These are phyloP conservation scores for Lumnitzera littorea DNA, from an alignment of 345 rosid species.

Conservation along the genomic window DNA sequence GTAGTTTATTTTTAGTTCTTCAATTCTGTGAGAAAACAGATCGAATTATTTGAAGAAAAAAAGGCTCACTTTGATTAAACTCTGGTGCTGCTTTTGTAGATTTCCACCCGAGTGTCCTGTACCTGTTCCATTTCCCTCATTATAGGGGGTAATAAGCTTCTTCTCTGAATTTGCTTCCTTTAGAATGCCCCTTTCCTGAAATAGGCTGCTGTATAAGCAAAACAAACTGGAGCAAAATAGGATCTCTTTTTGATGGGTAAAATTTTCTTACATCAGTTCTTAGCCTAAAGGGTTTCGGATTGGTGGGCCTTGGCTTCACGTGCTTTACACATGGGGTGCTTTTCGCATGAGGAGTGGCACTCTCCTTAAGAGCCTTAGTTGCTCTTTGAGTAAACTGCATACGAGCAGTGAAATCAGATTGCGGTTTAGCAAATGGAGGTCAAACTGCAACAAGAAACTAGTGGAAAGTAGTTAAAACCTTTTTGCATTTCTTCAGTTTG, in stretches of 20 bases:
- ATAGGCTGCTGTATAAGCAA: constrained; percentile 8
- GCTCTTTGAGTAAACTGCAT: constrained; percentile 33
- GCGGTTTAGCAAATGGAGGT: neutral
- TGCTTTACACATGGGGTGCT: constrained; percentile 33
- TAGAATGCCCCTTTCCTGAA: constrained; percentile 63
- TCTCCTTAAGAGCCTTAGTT: constrained; percentile 32
- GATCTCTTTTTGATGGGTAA: neutral
- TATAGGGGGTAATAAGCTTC: constrained; percentile 34
- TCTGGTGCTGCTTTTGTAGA: constrained; percentile 23
- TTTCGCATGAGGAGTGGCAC: constrained; percentile 13
- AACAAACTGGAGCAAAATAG: neutral
- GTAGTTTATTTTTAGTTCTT: neutral
- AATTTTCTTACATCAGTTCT: constrained; percentile 73
- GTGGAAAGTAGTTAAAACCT: constrained; percentile 21
- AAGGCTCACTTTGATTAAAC: constrained; percentile 33
- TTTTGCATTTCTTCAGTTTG: constrained; percentile 22
- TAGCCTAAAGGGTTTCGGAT: constrained; percentile 94
- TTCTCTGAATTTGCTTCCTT: constrained; percentile 77
- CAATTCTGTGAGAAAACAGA: neutral
- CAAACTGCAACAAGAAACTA: neutral
- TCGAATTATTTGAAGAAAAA: neutral
- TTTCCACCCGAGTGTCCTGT: constrained; percentile 3
- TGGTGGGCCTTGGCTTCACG: constrained; percentile 64
- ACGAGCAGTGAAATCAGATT: constrained; percentile 12
- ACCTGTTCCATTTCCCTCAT: constrained; percentile 26